phyloP scores from a whole-genome alignment of 1,284 basidiomycete species.

The Apiotrichum gamsii region DNA sequence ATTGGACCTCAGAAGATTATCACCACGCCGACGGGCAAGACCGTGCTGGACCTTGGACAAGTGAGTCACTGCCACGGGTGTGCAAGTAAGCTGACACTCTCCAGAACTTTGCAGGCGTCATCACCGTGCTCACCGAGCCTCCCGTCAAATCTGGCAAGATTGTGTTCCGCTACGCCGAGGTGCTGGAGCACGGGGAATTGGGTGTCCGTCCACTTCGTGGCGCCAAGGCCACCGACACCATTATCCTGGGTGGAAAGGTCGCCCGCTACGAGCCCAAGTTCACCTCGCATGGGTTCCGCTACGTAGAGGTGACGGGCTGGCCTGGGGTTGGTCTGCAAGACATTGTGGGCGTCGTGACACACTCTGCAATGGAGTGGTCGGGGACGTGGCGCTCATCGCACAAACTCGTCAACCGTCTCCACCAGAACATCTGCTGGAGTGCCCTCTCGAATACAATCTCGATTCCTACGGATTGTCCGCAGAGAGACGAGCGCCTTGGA shows the following conservation, averaged over 20 bases:
- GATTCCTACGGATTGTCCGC: conserved; percentile 38
- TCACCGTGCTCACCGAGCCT: no score
- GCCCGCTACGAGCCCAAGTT: conserved; percentile 33
- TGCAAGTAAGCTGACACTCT: no score
- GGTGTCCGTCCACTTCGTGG: conserved; percentile 27
- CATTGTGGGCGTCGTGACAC: conserved; percentile 24
- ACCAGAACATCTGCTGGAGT: conserved; percentile 31
- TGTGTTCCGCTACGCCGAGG: conserved; percentile 29
- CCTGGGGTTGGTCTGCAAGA: conserved; percentile 7
- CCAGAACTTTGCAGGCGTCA: conserved; percentile 32
- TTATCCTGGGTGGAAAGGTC: conserved; percentile 19
- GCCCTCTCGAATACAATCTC: conserved; percentile 34
- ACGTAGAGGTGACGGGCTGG: conserved; percentile 14
- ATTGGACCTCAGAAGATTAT: conserved; percentile 16
- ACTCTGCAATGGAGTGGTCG: conserved; percentile 25
- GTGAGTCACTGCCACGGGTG: conserved; percentile 1
- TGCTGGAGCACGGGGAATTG: conserved; percentile 35
- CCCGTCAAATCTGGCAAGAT: conserved; percentile 11
- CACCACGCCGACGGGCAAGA: conserved; percentile 30
- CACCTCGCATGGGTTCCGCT: conserved; percentile 37
- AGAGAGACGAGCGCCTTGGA: conserved; percentile 36
- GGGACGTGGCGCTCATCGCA: conserved; percentile 31
- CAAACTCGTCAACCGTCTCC: conserved; percentile 23
- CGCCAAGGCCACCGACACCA: conserved; percentile 18
- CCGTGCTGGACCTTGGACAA: conserved; percentile 36